Base-by-base conservation (phyloP, 1,284 basidiomycete species). In the Apiotrichum gracile region DNA sequence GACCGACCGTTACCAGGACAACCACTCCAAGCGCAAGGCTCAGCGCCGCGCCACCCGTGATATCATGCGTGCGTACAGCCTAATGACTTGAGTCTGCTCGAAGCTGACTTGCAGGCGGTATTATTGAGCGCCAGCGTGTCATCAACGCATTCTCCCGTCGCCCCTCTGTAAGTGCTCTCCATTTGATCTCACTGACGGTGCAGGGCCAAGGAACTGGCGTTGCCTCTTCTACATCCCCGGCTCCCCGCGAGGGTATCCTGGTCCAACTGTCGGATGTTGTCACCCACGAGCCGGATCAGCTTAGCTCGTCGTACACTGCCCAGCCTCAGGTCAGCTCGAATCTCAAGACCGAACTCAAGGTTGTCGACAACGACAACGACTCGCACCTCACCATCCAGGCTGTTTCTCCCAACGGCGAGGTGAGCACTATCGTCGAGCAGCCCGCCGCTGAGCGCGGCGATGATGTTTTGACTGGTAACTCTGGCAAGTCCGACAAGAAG, bases 1-100 rank as follows among this genome's bases (percentile, higher is more conserved):
- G 73, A 92, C 89, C 5, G 90, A 94, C 74, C 80, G 84, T 21
- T 91, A 87, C 64, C 84, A 88, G 61, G 88, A 91, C 63, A 93
- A 91, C 67, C 83, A 84, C 50, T 84, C 82, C 43, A 91, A 91
- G 70, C 79, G 79, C 47, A 78, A 78, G 17, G 87, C 86, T 0
- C 85, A 81, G 62, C 80, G 90, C 25, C 75, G 82, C 57, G 86
- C 85, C 12, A 88, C 84, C 9, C 81, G 85, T 10, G 80, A 83
- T 10, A 79, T 91, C 49, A 91, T 92, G 89, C 81, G 85, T 73
- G 47, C 53, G 73, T 65, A 25, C 14, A 4, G 21, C 21, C 14
- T 19, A 22, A 9, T 19, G 25, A 9, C 22, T 12, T 16, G 14
- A n/a, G 16, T 24, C 35, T 16, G 33, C 12, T 40, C 10, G 38